Base-by-base conservation (phyloP, 2,329 filamentous ascomycete genomes). In the Paracoccidioides brasiliensis region DNA sequence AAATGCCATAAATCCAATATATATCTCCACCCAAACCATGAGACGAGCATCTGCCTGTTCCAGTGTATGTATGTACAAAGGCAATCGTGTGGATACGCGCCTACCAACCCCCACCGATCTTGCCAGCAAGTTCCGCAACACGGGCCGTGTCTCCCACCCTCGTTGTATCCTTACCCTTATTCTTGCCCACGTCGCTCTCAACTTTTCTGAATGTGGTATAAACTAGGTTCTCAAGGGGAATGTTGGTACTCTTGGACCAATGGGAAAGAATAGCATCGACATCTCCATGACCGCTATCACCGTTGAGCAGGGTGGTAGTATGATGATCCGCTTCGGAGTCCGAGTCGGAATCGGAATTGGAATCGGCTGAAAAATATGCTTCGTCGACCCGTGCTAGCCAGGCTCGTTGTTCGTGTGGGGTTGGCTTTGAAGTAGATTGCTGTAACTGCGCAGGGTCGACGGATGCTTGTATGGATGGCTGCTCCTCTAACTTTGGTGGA, bases 21-120 rank as follows among this genome's bases (percentile, higher is more conserved):
- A n/a, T n/a, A n/a, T n/a, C n/a, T n/a, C n/a, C n/a, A n/a, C n/a
- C n/a, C n/a, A n/a, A n/a, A n/a, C n/a, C n/a, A 22, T 22, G 22
- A 22, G 22, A 22, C 22, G 22, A 22, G 22, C 22, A 22, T 22
- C 2, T 22, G 22, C 22, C 22, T 22, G 22, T 22, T 22, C 22
- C 22, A 22, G 22, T 22, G 22, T 22, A 22, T 22, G 22, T 22
- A 22, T 22, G 22, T 22, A 22, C 22, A 22, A 22, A 12, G 33
- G 28, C 4, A 33, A 32, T 28, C 1, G 14, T 8, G 10, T 33
- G 12, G 22, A 46, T 33, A 33, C 35, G 4, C 5, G 44, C 14
- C 72, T 78, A 97, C 93, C 93, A 98, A 30, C 93, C 93, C 54
- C 93, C 93, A 54, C 90, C 93, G 63, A 90, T 87, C 71, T 90